Evolutionary conservation across 1,284 basidiomycete genomes (phyloP), one percentile per base, ranked within the genome.

Genomic region (Neonothopanus nambi): DNA sequence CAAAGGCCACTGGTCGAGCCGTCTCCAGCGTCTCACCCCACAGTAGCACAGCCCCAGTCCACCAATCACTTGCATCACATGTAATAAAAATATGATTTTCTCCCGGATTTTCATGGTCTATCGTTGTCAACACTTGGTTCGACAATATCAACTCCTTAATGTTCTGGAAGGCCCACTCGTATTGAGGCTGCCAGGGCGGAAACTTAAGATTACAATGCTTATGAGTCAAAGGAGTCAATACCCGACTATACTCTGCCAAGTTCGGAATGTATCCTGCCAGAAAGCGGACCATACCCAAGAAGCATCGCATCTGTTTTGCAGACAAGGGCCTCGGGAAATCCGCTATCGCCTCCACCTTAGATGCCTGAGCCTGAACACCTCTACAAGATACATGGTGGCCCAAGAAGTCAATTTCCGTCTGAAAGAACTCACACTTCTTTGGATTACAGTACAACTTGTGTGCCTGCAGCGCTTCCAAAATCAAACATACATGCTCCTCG

Each of bases 281-380:
- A 52, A 69, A 74, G 5, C 66, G 61, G 0, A 70, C 65, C 7
- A 71, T 51, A 0, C 71, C 69, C 0, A 73, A 51, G 58, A 71
- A 72, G 0, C 61, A 43, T 1, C 59, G 57, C 0, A 72, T 61
- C 20, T 66, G 61, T 2, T 45, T 51, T 1, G 64, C 56, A 7
- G 47, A 62, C 3, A 21, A 43, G 0, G 69, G 71, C 0, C 28
- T 45, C 0, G 62, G 59, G 70, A 69, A 74, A 15, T 62, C 39
- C 0, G 48, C 2, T 6, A 55, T 48, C 0, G 28, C 15, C 5
- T 55, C 48, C 3, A 36, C 35, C 28, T 55, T 58, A 1, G 37
- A 41, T 3, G 57, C 36, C 17, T 69, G 62, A 0, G 64, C 56
- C 12, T 61, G 39, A 21, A 70, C 61, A 2, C 69, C 67, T n/a